Conservation (phyloP, 495 filamentous ascomycete genomes). For the Xylaria telfairii region DNA sequence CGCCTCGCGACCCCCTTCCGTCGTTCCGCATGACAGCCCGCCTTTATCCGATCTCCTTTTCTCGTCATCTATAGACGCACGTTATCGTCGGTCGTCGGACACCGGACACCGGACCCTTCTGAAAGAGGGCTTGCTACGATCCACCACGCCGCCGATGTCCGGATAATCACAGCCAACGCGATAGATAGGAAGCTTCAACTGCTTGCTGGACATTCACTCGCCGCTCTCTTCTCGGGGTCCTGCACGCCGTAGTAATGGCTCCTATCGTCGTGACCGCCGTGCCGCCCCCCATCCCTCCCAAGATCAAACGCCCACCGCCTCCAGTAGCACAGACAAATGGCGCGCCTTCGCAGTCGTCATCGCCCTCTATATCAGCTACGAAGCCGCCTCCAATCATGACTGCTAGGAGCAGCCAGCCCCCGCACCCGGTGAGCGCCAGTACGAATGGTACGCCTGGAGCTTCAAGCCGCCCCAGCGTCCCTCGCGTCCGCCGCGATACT, state of each 20-base stretch:
- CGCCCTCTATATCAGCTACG: conserved; percentile 69
- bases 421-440: conserved; percentile 45
- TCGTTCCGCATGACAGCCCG: neutral
- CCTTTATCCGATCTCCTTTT: neutral
- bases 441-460: conserved; percentile 55
- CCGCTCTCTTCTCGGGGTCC: conserved; percentile 23
- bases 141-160: conserved; percentile 33
- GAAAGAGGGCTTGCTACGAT: neutral
- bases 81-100: neutral
- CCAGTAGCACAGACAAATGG: conserved; percentile 74
- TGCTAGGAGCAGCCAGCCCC: conserved; percentile 47
- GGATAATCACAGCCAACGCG: conserved; percentile 15
- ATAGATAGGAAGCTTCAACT: conserved; percentile 21
- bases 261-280: conserved; percentile 55
- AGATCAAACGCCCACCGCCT: conserved; percentile 76
- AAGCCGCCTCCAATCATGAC: conserved; percentile 51
- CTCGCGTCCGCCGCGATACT: conserved; percentile 57
- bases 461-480: conserved; percentile 52
- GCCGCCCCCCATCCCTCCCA: conserved; percentile 62
- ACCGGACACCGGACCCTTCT: neutral
- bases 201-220: conserved; percentile 19
- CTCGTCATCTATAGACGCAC: neutral
- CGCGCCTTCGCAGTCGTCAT: conserved; percentile 67
- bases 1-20: conserved; percentile 8
- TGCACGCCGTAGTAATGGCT: conserved; percentile 44